Evolutionary conservation across 78 protist genomes (phyloP), one percentile per base, ranked within the genome.

Genomic region (Speleostelium caveatum): DNA sequence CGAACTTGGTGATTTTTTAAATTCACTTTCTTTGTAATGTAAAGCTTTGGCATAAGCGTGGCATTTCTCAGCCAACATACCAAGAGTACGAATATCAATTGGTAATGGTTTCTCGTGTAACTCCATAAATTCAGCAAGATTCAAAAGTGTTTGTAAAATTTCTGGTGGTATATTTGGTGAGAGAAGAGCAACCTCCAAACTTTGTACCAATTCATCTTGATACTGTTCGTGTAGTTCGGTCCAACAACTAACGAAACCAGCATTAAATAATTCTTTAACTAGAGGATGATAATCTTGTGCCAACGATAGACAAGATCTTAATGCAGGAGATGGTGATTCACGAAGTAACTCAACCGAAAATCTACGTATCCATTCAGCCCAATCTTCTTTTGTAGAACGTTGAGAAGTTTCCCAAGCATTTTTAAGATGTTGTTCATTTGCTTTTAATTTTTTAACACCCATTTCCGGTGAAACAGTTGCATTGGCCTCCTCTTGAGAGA

Each of bases 11-110:
- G 68, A n/a, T 33, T n/a, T 76, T 39, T 77, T 42, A 93, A 97
- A 97, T 68, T 96, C 97, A 21, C 62, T 26, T 59, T 96, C 98
- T 45, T 59, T 85, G 90, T 98, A 98, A 86, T 97, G 99, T 69
- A 98, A 93, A 16, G 99, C 99, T 92, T 99, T 98, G 22, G 99
- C 99, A 63, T 95, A 99, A 36, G 99, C 97, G 26, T 97, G 98
- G 90, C 99, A 98, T 32, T 75, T 53, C 69, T 88, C 95, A 0
- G 99, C 99, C 10, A 96, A 59, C n/a, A 53, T 80, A 28, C 98
- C 99, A 8, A 98, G 86, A 42, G 75, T 55, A 17, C 93, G 36
- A 24, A 62, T 35, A 65, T 76, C 95, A 49, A 98, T 94, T 21
- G 99, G 98, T 33, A 96, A 90, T 19, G 96, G 92, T 90, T 95